These are phyloP conservation scores for Boechera divaricarpa DNA, from an alignment of 345 rosid species.

Conservation along the genomic window DNA sequence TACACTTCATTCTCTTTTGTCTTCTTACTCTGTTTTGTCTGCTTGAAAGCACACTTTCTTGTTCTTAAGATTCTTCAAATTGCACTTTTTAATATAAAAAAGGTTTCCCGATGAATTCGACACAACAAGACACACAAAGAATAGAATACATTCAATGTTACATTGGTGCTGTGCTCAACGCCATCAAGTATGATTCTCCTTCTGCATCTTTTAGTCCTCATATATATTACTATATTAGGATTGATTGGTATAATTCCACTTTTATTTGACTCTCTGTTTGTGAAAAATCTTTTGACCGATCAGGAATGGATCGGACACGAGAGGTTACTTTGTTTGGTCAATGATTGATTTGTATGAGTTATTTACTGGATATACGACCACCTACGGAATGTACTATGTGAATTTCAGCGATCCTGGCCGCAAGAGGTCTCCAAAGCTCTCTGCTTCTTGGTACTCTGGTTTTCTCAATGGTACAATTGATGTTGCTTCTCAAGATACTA, in stretches of 20 bases:
- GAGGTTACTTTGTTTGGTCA: conserved; percentile 65
- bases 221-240: background rate
- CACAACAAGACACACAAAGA: conserved; percentile 49
- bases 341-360: conserved; percentile 54
- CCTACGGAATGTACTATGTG: conserved; percentile 53
- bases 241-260: background rate
- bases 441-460: conserved; percentile 58
- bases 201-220: background rate
- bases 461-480: conserved; percentile 51
- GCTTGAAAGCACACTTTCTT: conserved; percentile 2
- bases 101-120: conserved; percentile 43
- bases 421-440: conserved; percentile 55
- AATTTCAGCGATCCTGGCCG: conserved; percentile 53
- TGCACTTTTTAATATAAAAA: background rate
- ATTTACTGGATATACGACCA: conserved; percentile 40
- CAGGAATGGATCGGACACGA: conserved; percentile 60
- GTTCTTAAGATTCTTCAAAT: background rate
- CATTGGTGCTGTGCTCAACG: conserved; percentile 51
- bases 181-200: conserved; percentile 46
- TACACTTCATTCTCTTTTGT: conserved; percentile 31
- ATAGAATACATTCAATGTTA: conserved; percentile 44
- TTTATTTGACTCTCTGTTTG: background rate
- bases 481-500: conserved; percentile 20
- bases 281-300: conserved; percentile 3
- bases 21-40: background rate